These are phyloP conservation scores for Pythium periplocum DNA, from an alignment of 352 stramenopile species.

Conservation along the genomic window DNA sequence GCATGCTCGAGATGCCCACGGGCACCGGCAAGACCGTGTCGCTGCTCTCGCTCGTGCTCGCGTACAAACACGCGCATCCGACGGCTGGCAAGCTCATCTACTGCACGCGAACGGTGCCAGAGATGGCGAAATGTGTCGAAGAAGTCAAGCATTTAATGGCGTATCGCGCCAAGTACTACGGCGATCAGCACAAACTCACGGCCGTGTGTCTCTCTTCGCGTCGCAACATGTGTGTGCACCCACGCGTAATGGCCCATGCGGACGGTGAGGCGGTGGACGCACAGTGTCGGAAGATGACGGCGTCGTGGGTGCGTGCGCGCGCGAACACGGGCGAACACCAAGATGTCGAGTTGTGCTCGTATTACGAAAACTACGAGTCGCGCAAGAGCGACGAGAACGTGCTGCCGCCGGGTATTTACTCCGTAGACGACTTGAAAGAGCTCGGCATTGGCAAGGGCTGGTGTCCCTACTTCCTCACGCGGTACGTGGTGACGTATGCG, in stretches of 20 bases:
- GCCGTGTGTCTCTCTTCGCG: constrained; percentile 90
- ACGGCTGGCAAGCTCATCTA: constrained; percentile 98
- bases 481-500: constrained; percentile 95
- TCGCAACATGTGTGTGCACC: constrained; percentile 98
- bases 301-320: constrained; percentile 93
- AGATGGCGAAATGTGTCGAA: constrained; percentile 98
- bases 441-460: constrained; percentile 88
- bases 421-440: constrained; percentile 94
- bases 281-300: constrained; percentile 96
- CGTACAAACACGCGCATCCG: constrained; percentile 92
- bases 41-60: constrained; percentile 95
- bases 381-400: constrained; percentile 90
- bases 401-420: constrained; percentile 92
- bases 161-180: constrained; percentile 69
- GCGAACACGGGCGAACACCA: constrained; percentile 25
- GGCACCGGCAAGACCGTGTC: constrained; percentile 98
- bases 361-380: constrained; percentile 89
- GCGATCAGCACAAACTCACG: constrained; percentile 56
- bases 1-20: constrained; percentile 98
- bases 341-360: constrained; percentile 77
- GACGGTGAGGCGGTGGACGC: constrained; percentile 97
- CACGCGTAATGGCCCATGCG: constrained; percentile 92
- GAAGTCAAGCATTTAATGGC: constrained; percentile 95
- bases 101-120: constrained; percentile 98
- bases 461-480: constrained; percentile 99